Conservation (phyloP, 768 basidiomycete species). For the Amanita pallidorosea region DNA sequence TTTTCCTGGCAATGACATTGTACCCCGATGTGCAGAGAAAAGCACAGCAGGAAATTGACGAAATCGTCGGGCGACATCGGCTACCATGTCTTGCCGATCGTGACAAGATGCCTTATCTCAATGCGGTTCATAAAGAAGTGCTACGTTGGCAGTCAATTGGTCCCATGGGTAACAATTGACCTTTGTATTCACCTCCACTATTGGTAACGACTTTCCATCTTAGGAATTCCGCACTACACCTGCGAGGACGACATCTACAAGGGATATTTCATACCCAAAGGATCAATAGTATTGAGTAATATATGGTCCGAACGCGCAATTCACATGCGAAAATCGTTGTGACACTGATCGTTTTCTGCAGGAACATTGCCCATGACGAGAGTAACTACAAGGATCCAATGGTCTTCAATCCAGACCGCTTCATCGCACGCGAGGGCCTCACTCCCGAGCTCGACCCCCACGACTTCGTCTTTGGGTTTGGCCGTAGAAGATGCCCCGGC, state of each 20-base stretch:
- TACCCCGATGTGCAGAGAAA: slow-evolving; percentile 25
- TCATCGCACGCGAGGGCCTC: slow-evolving; percentile 12
- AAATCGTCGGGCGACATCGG: slow-evolving; percentile 17
- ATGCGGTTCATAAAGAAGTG: slow-evolving; percentile 27
- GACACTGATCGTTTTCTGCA: slow-evolving; percentile 2
- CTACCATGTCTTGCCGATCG: slow-evolving; percentile 25
- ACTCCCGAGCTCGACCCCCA: slow-evolving; percentile 19
- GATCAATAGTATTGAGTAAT: slow-evolving; percentile 19
- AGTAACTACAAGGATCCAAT: slow-evolving; percentile 8
- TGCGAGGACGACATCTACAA: slow-evolving; percentile 22
- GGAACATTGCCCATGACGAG: slow-evolving; percentile 23
- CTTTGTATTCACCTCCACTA: too few relatives aligned
- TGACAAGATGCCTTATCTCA: slow-evolving; percentile 21
- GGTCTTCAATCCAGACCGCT: slow-evolving; percentile 24
- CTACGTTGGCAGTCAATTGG: slow-evolving; percentile 23
- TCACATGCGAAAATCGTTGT: not conserved
- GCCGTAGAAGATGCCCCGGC: slow-evolving; percentile 23
- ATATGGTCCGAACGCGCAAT: slow-evolving; percentile 14
- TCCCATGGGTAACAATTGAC: slow-evolving; percentile 14
- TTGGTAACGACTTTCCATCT: not conserved
- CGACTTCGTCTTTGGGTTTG: slow-evolving; percentile 25
- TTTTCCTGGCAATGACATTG: slow-evolving; percentile 25
- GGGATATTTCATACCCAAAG: slow-evolving; percentile 23
- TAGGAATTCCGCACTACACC: slow-evolving; percentile 18
- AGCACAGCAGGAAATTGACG: slow-evolving; percentile 29